Base-by-base conservation (phyloP, 2,329 filamentous ascomycete species). In the Hypocreales sp. region DNA sequence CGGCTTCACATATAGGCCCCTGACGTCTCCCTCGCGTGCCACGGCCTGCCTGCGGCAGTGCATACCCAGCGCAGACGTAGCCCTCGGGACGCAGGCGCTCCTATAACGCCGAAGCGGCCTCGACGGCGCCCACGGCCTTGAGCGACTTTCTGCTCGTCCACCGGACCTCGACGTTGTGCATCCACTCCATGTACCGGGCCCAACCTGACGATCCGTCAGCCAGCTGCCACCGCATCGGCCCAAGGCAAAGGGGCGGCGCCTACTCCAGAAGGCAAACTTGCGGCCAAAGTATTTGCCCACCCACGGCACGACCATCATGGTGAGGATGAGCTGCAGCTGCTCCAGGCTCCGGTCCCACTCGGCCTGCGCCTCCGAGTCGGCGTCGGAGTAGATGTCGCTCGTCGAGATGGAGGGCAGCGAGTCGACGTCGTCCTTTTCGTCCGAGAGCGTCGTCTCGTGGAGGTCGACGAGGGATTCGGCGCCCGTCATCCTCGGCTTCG, bases 261-360 rank as follows among this genome's bases (percentile, higher is more conserved):
- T 65, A 94, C 87, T 83, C 82, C 84, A 94, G 50, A 92, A 94
- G 33, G 87, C 87, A 60, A 86, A 92, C 54, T 83, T 92, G 50
- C 90, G 70, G 24, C 90, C 90, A 51, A 94, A 72, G 56, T 84
- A 95, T 56, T 95, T 98, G 32, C 90, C 90, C 40, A 83, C 61
- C 52, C 92, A 94, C 3, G 90, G 90, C 27, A 98, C 78, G 40
- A 95, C 55, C 26, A 95, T 79, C 83, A 98, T 92, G 13, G 81
- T 92, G 48, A 95, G 56, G 39, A 98, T 64, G 38, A 95, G 64
- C 58, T 98, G 84, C 33, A 98, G 58, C 57, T 98, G 90, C 53
- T 94, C 82, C 36, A 98, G 59, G 43, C 81, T 92, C 44, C 86
- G 81, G 43, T 87, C 79, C 90, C 90, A 98, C 56, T 98, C 87